A percentile compares a stretch with the other conserved stretches of the same genome.
Conservation (phyloP, 2,329 filamentous ascomycete genomes). For the Phialophora tarda region DNA sequence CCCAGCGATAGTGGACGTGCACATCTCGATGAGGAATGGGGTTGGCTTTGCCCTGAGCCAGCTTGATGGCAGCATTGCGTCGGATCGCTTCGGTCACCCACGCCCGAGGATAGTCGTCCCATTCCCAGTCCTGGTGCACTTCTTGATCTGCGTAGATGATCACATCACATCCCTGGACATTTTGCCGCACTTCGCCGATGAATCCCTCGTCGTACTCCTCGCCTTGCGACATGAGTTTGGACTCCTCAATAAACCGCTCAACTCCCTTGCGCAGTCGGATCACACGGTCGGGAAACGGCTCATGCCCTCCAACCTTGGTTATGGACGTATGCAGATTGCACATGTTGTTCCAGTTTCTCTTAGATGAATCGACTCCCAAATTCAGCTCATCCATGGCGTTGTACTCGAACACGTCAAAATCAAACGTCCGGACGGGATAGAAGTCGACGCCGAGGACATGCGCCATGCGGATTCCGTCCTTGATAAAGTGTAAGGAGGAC, state of each 20-base stretch:
- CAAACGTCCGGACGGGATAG: conserved; percentile 5
- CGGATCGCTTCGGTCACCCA: conserved; percentile 4
- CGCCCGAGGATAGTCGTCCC: conserved; percentile 1
- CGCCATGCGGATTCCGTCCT: conserved; percentile 10
- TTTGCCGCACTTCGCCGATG: not conserved
- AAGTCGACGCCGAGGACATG: conserved; percentile 8
- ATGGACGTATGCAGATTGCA: conserved; percentile 10
- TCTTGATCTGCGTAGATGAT: conserved; percentile 13
- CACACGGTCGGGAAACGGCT: conserved; percentile 10
- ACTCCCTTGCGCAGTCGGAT: conserved; percentile 4
- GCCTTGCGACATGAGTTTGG: conserved; percentile 3
- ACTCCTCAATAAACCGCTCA: conserved; percentile 8
- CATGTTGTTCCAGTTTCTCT: conserved; percentile 14
- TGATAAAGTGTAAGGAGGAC: conserved; percentile 10
- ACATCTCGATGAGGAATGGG: conserved; percentile 2
- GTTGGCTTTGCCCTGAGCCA: not conserved
- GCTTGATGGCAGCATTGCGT: conserved; percentile 9
- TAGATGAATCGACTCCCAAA: conserved; percentile 5
- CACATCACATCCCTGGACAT: conserved; percentile 3
- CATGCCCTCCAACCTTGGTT: conserved; percentile 10
- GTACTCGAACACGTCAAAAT: conserved; percentile 12
- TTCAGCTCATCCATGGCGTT: conserved; percentile 15
- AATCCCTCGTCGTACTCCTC: conserved; percentile 5
- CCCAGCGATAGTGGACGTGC: conserved; percentile 13
- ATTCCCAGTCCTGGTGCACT: conserved; percentile 10